A percentile compares a stretch with the other conserved stretches of the same genome.
phyloP scores from a whole-genome alignment of 352 stramenopile genomes.

The Aphanomyces euteiches region DNA sequence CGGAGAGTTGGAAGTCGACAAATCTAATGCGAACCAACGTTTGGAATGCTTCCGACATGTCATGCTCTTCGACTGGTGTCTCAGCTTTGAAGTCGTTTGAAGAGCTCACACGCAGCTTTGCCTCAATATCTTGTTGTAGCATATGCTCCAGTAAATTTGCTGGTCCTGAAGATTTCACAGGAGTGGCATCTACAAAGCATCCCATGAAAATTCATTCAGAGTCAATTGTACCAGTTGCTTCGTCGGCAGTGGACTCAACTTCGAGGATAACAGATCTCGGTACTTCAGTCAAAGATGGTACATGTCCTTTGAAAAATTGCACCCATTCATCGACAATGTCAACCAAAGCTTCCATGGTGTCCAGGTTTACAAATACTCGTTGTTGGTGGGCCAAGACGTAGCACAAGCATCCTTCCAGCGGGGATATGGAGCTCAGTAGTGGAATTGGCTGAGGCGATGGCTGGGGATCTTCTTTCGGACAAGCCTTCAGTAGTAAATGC shows the following conservation, averaged over 20 bases:
- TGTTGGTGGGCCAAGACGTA: conserved; percentile 55
- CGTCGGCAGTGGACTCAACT: not conserved
- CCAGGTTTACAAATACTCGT: conserved; percentile 55
- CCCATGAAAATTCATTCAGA: too few species aligned
- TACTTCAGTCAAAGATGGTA: conserved; percentile 33
- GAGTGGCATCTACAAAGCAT: too few species aligned
- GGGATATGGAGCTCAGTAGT: not conserved
- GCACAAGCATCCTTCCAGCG: conserved; percentile 42
- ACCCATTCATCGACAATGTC: conserved; percentile 66
- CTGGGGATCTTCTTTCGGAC: not conserved
- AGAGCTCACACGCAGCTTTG: conserved; percentile 15
- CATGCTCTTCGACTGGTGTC: not conserved
- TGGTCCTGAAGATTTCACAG: not conserved
- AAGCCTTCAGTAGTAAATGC: conserved; percentile 7
- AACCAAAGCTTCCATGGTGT: conserved; percentile 54
- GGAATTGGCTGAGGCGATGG: not conserved
- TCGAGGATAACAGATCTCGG: not conserved
- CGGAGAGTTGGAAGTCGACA: conserved; percentile 69
- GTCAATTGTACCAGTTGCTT: not conserved
- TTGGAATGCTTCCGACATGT: not conserved
- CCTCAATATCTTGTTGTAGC: not conserved
- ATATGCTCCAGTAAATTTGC: conserved; percentile 13
- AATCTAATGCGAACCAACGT: conserved; percentile 46
- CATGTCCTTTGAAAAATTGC: conserved; percentile 42
- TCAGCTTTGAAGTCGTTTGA: conserved; percentile 5